phyloP scores from a whole-genome alignment of 805 yeast genomes.

The Cyberlindnera veronae region DNA sequence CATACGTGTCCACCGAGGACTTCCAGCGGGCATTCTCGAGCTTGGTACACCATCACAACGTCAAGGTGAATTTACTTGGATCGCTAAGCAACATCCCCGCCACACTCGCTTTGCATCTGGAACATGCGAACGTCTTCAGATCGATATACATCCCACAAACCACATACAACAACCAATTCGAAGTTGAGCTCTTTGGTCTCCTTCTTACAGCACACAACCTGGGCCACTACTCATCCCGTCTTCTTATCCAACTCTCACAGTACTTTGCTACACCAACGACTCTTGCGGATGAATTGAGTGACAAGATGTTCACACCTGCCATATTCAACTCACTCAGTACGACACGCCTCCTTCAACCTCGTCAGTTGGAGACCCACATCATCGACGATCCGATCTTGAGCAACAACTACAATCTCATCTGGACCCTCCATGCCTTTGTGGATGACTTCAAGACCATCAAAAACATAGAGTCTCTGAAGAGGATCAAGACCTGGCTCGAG shows the following conservation, averaged over 20 bases:
- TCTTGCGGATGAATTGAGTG: conserved; percentile 28
- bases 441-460: conserved; percentile 31
- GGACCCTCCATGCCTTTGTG: conserved; percentile 40
- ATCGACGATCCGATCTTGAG: conserved; percentile 21
- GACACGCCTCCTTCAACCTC: conserved; percentile 6
- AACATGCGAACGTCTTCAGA: conserved; percentile 55
- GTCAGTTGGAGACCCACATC: background rate
- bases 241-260: conserved; percentile 43
- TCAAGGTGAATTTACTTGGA: conserved; percentile 33
- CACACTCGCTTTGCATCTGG: conserved; percentile 49
- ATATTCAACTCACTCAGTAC: conserved; percentile 28
- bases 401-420: conserved; percentile 38
- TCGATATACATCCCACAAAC: conserved; percentile 45
- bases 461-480: conserved; percentile 28
- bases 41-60: conserved; percentile 4
- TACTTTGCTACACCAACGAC: conserved; percentile 25
- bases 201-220: conserved; percentile 48
- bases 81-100: conserved; percentile 49
- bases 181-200: conserved; percentile 40
- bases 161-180: conserved; percentile 34
- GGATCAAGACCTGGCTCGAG: conserved; percentile 8
- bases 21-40: conserved; percentile 4
- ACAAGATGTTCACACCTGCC: conserved; percentile 26
- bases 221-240: conserved; percentile 42
- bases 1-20: conserved; percentile 1